These are phyloP conservation scores for Cryphonectria naterciae DNA, from an alignment of 2,329 filamentous ascomycete species.

Conservation along the genomic window DNA sequence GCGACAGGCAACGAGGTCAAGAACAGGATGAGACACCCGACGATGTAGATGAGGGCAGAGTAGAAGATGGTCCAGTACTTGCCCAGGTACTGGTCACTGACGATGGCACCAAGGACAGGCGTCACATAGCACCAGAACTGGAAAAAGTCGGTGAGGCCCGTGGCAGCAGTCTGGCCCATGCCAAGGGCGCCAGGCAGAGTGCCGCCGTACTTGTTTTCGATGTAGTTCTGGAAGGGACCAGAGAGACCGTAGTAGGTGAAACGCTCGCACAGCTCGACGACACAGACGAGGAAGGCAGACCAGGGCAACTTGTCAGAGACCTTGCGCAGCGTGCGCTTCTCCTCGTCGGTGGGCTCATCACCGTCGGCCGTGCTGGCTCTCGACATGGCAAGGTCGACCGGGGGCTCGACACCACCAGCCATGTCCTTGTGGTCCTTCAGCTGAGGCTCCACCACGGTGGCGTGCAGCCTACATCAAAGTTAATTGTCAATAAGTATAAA, in stretches of 20 bases:
- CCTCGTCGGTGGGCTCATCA: slow-evolving; percentile 25
- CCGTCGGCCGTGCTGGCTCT: slow-evolving; percentile 19
- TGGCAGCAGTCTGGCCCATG: slow-evolving; percentile 18
- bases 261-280: slow-evolving; percentile 28
- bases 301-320: slow-evolving; percentile 29
- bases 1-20: slow-evolving; percentile 26
- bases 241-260: slow-evolving; percentile 30
- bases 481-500: not conserved
- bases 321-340: slow-evolving; percentile 26
- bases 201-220: slow-evolving; percentile 19
- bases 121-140: slow-evolving; percentile 30
- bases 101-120: slow-evolving; percentile 25
- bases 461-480: slow-evolving; percentile 16
- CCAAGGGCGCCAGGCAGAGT: slow-evolving; percentile 25
- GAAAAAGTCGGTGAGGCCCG: slow-evolving; percentile 27
- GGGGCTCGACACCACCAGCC: slow-evolving; percentile 25
- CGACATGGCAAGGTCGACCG: slow-evolving; percentile 1
- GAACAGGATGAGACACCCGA: slow-evolving; percentile 27
- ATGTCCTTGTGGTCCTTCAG: slow-evolving; percentile 27
- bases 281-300: slow-evolving; percentile 29
- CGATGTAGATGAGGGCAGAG: slow-evolving; percentile 24
- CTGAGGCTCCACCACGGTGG: slow-evolving; percentile 21
- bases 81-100: slow-evolving; percentile 27
- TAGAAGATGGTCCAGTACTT: slow-evolving; percentile 30
- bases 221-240: slow-evolving; percentile 28